These are phyloP conservation scores for Debaryomyces robertsiae DNA, from an alignment of 1,139 yeast species.

Conservation along the genomic window DNA sequence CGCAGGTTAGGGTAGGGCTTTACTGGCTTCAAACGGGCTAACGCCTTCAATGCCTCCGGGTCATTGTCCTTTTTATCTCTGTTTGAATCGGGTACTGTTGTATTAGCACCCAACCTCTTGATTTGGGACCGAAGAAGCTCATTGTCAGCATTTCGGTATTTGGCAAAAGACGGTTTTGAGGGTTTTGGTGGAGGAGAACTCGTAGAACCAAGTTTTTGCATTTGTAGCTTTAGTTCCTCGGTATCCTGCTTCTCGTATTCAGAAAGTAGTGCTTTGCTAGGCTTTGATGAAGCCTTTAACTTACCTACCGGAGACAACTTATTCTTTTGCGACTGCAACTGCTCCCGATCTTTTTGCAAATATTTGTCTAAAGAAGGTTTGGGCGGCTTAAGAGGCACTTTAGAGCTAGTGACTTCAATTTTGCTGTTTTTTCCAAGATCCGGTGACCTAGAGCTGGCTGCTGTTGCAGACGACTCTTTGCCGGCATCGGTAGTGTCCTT, in stretches of 20 bases:
- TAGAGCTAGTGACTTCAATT: neutral
- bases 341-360: slow-evolving; percentile 21
- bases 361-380: slow-evolving; percentile 14
- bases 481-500: slow-evolving; percentile 7
- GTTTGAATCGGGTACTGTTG: neutral
- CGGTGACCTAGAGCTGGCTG: neutral
- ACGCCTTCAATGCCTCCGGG: slow-evolving; percentile 22
- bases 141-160: slow-evolving; percentile 3
- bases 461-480: neutral
- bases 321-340: slow-evolving; percentile 22
- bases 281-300: slow-evolving; percentile 18
- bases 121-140: slow-evolving; percentile 4
- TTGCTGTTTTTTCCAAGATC: neutral
- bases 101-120: slow-evolving; percentile 1
- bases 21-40: slow-evolving; percentile 19
- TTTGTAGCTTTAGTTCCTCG: slow-evolving; percentile 26
- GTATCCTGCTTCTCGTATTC: slow-evolving; percentile 27
- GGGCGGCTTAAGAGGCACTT: slow-evolving; percentile 10
- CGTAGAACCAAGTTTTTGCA: slow-evolving; percentile 22
- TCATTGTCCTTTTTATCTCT: neutral
- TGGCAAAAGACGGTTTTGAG: neutral
- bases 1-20: too few relatives aligned
- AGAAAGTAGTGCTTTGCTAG: slow-evolving; percentile 18
- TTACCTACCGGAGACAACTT: slow-evolving; percentile 14
- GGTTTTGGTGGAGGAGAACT: slow-evolving; percentile 6